Evolutionary conservation across 164 flowering plant genomes (phyloP).

Genomic region (Stephania yunnanensis): DNA sequence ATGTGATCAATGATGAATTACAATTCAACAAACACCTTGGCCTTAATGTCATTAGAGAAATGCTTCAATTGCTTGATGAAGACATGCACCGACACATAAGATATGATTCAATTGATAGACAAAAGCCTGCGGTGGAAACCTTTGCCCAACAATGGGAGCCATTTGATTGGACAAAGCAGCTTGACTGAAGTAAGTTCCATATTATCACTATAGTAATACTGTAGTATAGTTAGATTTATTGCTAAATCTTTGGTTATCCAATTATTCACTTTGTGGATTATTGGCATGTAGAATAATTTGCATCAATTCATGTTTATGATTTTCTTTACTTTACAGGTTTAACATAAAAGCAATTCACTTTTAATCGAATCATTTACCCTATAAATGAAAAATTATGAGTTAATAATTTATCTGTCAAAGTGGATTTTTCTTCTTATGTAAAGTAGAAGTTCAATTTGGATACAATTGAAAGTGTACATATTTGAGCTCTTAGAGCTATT

Average conservation of each 20-base stretch:
- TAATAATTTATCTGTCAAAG: too few relatives aligned
- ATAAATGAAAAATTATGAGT: too few relatives aligned
- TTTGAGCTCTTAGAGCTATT: too few relatives aligned
- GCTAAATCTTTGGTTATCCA: background rate
- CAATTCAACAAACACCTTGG: slow-evolving; percentile 68
- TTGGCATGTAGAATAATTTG: background rate
- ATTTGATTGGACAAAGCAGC: slow-evolving; percentile 91
- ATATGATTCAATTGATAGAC: slow-evolving; percentile 56
- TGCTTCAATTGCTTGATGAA: slow-evolving; percentile 67
- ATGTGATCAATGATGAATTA: slow-evolving; percentile 83
- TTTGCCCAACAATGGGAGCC: slow-evolving; percentile 68
- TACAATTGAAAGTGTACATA: too few relatives aligned
- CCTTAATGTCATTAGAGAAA: slow-evolving; percentile 78
- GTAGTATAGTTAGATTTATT: background rate
- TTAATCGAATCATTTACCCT: too few relatives aligned
- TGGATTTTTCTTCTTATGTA: too few relatives aligned
- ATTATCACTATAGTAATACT: background rate
- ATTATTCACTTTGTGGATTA: background rate
- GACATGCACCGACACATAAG: slow-evolving; percentile 76
- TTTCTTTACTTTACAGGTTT: background rate
- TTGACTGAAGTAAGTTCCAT: slow-evolving; percentile 22
- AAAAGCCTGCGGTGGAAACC: slow-evolving; percentile 51
- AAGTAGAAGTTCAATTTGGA: too few relatives aligned
- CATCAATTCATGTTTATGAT: background rate
- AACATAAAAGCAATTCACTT: background rate